These are phyloP conservation scores for Boletus barrowsii DNA, from an alignment of 768 basidiomycete species.

Conservation along the genomic window DNA sequence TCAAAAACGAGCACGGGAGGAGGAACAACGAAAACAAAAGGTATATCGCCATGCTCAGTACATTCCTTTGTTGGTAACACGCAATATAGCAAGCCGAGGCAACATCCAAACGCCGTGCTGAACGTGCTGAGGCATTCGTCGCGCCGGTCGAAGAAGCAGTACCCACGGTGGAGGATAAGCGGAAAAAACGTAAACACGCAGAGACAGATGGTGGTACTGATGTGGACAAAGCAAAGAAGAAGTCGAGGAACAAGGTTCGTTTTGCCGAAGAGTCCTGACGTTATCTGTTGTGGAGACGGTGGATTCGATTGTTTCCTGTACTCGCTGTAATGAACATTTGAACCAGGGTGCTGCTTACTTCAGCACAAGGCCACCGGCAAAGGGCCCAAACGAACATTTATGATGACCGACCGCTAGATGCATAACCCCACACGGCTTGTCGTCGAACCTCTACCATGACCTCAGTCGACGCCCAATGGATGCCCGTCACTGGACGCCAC, in stretches of 20 bases:
- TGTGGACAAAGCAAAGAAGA: constrained; percentile 42
- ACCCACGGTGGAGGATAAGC: constrained; percentile 76
- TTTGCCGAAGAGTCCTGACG: constrained; percentile 14
- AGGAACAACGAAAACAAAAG: constrained; percentile 72
- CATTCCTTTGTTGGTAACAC: neutral
- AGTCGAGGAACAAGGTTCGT: constrained; percentile 25
- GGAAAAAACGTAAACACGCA: constrained; percentile 50
- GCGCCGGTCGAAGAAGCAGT: constrained; percentile 80
- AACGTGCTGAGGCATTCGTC: constrained; percentile 84
- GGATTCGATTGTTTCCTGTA: constrained; percentile 6
- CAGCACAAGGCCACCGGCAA: constrained; percentile 19
- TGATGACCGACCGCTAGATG: constrained; percentile 7
- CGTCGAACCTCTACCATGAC: constrained; percentile 40
- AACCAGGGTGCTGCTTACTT: constrained; percentile 21
- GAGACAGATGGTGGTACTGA: constrained; percentile 36
- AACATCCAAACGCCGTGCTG: constrained; percentile 65
- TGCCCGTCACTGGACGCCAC: constrained; percentile 57
- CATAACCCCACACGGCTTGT: constrained; percentile 20
- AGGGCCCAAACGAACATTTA: constrained; percentile 14
- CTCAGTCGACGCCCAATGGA: constrained; percentile 46
- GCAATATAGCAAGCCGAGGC: constrained; percentile 70
- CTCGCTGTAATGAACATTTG: neutral
- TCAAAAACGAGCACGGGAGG: constrained; percentile 79
- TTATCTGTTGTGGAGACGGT: neutral
- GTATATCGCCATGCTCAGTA: neutral